A percentile compares a stretch with the other conserved stretches of the same genome.
These are phyloP conservation scores for Candida sp. DNA, from an alignment of 1,139 yeast species.

Conservation along the genomic window DNA sequence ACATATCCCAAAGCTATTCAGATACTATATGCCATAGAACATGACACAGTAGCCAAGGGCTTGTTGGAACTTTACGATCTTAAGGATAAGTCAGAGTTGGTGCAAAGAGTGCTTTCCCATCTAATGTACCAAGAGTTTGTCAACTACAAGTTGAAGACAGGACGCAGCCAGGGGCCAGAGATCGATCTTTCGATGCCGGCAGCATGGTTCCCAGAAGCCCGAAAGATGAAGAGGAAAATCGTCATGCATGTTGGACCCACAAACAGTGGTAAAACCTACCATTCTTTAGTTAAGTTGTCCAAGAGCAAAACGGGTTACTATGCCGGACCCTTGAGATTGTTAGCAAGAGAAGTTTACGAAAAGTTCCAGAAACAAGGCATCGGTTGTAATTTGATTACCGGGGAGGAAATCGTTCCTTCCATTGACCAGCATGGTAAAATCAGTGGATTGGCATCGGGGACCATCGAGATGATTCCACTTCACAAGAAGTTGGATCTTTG, in stretches of 20 bases:
- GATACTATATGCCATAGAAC: slow-evolving; percentile 22
- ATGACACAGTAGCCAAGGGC: slow-evolving; percentile 22
- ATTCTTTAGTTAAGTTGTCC: slow-evolving; percentile 73
- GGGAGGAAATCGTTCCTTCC: slow-evolving; percentile 86
- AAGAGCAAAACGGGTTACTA: slow-evolving; percentile 82
- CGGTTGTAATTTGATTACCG: slow-evolving; percentile 86
- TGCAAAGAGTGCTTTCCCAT: slow-evolving; percentile 24
- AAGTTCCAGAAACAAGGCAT: slow-evolving; percentile 68
- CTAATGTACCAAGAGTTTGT: slow-evolving; percentile 28
- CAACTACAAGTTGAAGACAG: too few species aligned
- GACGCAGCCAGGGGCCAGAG: too few species aligned
- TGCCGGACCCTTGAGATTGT: slow-evolving; percentile 91
- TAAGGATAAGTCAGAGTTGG: slow-evolving; percentile 21
- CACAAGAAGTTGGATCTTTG: slow-evolving; percentile 78
- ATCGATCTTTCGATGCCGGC: slow-evolving; percentile 73
- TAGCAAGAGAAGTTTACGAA: slow-evolving; percentile 92
- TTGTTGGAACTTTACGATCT: slow-evolving; percentile 21
- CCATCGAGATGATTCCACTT: slow-evolving; percentile 91
- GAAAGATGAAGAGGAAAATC: slow-evolving; percentile 78
- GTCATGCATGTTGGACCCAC: slow-evolving; percentile 98
- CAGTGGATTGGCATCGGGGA: slow-evolving; percentile 82
- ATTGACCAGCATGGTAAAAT: slow-evolving; percentile 69
- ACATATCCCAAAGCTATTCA: slow-evolving; percentile 22
- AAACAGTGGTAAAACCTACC: slow-evolving; percentile 94
- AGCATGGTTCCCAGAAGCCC: slow-evolving; percentile 89